Conservation (phyloP, 2,329 filamentous ascomycete genomes). For the Verticillium zaregamsianum region DNA sequence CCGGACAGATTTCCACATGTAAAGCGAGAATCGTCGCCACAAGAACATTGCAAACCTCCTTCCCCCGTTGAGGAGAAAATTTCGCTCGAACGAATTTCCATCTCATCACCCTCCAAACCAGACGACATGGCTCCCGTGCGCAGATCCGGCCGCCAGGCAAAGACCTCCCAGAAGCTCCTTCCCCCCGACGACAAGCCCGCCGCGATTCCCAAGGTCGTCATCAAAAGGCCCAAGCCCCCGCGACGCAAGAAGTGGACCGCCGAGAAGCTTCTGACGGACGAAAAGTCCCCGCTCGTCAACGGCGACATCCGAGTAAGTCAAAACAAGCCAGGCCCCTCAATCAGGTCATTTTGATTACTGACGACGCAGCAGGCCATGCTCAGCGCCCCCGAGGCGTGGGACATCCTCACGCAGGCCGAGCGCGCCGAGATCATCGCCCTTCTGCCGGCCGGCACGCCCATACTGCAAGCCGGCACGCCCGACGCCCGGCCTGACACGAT, state of each 20-base stretch:
- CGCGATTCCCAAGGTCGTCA: slow-evolving; percentile 1
- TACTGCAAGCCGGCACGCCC: slow-evolving; percentile 28
- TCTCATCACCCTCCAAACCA: not conserved
- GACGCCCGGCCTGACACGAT: slow-evolving; percentile 34
- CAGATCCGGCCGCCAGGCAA: slow-evolving; percentile 1
- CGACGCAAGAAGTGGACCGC: slow-evolving; percentile 27
- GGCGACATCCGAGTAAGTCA: slow-evolving; percentile 31
- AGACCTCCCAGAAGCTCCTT: not conserved
- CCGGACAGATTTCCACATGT: not conserved
- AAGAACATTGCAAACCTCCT: not conserved
- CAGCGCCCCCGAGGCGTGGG: slow-evolving; percentile 33
- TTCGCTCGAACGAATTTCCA: slow-evolving; percentile 1
- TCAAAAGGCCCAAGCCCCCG: slow-evolving; percentile 10
- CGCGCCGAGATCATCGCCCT: slow-evolving; percentile 30
- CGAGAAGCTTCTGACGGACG: slow-evolving; percentile 28
- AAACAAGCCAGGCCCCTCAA: too few species aligned
- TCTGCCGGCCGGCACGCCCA: slow-evolving; percentile 31
- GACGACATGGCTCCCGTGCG: slow-evolving; percentile 3
- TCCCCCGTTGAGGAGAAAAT: not conserved
- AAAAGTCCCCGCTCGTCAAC: slow-evolving; percentile 32
- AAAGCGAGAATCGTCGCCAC: not conserved
- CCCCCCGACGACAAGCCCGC: not conserved
- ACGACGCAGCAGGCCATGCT: slow-evolving; percentile 25
- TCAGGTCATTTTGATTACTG: not conserved
- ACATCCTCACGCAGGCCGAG: slow-evolving; percentile 26